Evolutionary conservation across 192 early-diverging fungal genomes (phyloP).

Genomic region (Backusella mclennaniae): DNA sequence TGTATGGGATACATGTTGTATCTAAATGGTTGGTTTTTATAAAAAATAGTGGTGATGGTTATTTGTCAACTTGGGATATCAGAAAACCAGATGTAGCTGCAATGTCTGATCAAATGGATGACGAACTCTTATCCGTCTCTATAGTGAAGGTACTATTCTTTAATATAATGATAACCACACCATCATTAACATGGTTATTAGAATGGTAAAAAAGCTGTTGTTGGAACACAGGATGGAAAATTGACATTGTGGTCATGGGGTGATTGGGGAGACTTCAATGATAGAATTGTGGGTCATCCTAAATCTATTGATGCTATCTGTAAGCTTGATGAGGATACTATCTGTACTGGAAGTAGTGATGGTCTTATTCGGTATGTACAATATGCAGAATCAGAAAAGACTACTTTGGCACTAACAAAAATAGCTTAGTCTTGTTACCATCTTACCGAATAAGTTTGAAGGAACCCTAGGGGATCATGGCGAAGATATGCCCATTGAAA

Average conservation of each 20-base stretch:
- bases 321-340: constrained; percentile 79
- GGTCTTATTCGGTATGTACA: constrained; percentile 70
- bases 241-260: constrained; percentile 88
- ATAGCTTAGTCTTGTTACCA: constrained; percentile 58
- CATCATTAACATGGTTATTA: constrained; percentile 24
- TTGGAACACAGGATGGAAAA: constrained; percentile 89
- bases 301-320: constrained; percentile 84
- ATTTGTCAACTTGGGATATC: constrained; percentile 87
- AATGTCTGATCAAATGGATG: constrained; percentile 93
- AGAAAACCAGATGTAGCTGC: constrained; percentile 82
- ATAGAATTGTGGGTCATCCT: constrained; percentile 95
- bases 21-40: neutral
- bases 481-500: constrained; percentile 87
- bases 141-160: constrained; percentile 57
- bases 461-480: constrained; percentile 85
- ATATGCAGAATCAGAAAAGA: neutral
- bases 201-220: constrained; percentile 80
- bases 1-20: neutral
- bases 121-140: constrained; percentile 85
- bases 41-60: constrained; percentile 79
- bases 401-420: neutral
- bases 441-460: constrained; percentile 92
- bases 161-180: too few relatives aligned
- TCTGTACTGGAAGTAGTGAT: constrained; percentile 91
- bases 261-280: constrained; percentile 90